phyloP scores from a whole-genome alignment of 2,329 filamentous ascomycete genomes.

The Diplodia intermedia region DNA sequence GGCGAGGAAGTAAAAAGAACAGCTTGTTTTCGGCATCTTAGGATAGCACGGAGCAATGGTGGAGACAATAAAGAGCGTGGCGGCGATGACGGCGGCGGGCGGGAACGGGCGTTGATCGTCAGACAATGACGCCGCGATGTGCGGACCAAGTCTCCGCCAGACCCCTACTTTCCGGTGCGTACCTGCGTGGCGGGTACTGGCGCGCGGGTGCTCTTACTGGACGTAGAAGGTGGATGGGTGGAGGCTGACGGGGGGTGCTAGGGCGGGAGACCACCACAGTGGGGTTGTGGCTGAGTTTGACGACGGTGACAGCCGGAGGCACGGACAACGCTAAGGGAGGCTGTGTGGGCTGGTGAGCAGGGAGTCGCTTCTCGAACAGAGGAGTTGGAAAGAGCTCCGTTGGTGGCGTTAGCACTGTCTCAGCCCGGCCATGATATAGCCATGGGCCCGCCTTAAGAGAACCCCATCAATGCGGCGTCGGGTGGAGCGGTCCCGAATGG shows the following conservation, averaged over 20 bases:
- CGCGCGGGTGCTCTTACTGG: slow-evolving; percentile 23
- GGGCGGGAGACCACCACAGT: not conserved
- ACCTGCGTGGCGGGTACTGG: not conserved
- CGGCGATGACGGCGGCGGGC: not conserved
- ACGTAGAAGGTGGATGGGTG: slow-evolving; percentile 5
- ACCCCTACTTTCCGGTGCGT: not conserved
- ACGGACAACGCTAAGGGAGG: not conserved
- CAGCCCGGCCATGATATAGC: slow-evolving; percentile 25
- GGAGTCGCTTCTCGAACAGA: not conserved
- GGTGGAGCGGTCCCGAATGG: slow-evolving; percentile 3
- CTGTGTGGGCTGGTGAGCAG: not conserved
- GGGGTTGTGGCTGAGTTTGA: slow-evolving; percentile 15
- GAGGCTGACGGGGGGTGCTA: not conserved
- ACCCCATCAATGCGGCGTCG: slow-evolving; percentile 27
- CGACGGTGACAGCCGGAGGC: slow-evolving; percentile 4
- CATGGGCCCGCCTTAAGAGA: slow-evolving; percentile 10
- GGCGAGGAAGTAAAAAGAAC: not conserved
- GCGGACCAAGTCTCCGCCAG: not conserved
- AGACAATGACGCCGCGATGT: slow-evolving; percentile 15
- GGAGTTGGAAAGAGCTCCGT: slow-evolving; percentile 10
- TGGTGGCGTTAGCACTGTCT: slow-evolving; percentile 28
- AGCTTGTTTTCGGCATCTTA: not conserved
- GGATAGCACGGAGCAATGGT: not conserved
- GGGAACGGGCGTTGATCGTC: slow-evolving; percentile 9
- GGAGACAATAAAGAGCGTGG: not conserved